Base-by-base conservation (phyloP, 495 filamentous ascomycete species). In the Usnea hakonensis region DNA sequence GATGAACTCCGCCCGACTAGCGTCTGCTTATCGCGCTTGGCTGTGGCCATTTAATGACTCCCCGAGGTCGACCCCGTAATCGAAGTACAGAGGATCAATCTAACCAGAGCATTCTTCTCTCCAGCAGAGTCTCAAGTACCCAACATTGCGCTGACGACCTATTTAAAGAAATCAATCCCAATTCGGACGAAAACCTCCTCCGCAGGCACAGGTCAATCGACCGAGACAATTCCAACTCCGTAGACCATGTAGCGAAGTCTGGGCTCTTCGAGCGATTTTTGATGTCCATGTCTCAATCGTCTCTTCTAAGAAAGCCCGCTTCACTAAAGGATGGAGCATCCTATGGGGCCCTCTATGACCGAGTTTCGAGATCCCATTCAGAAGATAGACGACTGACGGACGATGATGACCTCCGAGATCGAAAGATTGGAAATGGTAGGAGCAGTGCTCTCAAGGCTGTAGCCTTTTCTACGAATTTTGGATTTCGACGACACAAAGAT, bases 231-330 rank as follows among this genome's bases (percentile, higher is more conserved):
- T 28, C n/a, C 35, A 21, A 54, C 14, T 16, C 8, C 32, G 41
- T 36, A 52, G 21, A 53, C 5, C 16, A 30, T 8, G 43, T 58
- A 26, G 44, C 35, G 11, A 35, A 23, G 3, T 41, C 7, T 17
- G 38, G 43, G 26, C 5, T 60, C 21, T 32, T 59, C 26, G 37
- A 52, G 19, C 55, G 40, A n/a, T 44, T 64, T 16, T 16, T 52
- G 13, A n/a, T 16, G 36, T 56, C 63, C 13, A 66, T 66, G 64
- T 63, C 64, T 59, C 61, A 36, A 55, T 44, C 44, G 16, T 56
- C 61, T 40, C 38, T 66, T 32, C 55, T 66, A n/a, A n/a, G 44
- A 23, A 32, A 38, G 2, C 38, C 38, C 11, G 44, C 56, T 17
- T 48, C 56, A 11, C 33, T 8, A 14, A 21, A 21, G 19, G 43